Evolutionary conservation across 768 basidiomycete genomes (phyloP), one percentile per base, ranked within the genome.

Genomic region (Trametes cubensis): DNA sequence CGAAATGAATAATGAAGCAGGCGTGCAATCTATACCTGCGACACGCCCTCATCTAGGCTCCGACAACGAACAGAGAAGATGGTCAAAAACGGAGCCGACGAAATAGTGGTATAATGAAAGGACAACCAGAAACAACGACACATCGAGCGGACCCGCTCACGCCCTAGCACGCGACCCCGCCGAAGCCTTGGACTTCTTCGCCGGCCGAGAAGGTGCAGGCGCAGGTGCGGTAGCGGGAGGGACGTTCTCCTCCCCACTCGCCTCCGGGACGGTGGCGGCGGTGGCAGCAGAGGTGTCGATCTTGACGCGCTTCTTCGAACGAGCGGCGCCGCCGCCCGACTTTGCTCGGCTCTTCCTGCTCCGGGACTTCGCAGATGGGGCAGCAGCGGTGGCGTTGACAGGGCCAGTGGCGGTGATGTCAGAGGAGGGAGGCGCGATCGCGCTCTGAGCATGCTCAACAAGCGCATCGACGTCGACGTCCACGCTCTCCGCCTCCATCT

Each of bases 241-340:
- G 39, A 54, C 39, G 46, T 38, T 54, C 39, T 63, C 56, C 53
- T 49, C 62, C 48, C 48, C 60, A 39, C 48, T 49, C 30, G 39
- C 25, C 42, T 47, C 39, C 25, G 44, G 55, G n/a, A 28, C n/a
- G 8, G 39, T 2, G 44, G 44, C 2, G 44, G 18, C 14, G 14
- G 23, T 28, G n/a, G 25, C 28, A 5, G 40, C n/a, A 11, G 20
- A 20, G 15, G 14, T 48, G 38, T 57, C 49, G 14, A 53, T 41
- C 57, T 59, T 59, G 39, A 42, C 58, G 18, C 62, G 62, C 58
- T 64, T 64, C 53, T 47, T 26, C 42, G 58, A 39, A 2, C 49
- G 63, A 20, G 55, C 13, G 2, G 39, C 10, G n/a, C 40, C 60
- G 42, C 30, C 60, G 42, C 30, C 47, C 34, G 52, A 15, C 55